Evolutionary conservation across 768 basidiomycete genomes (phyloP).

Genomic region (Macrocybe gigantea): DNA sequence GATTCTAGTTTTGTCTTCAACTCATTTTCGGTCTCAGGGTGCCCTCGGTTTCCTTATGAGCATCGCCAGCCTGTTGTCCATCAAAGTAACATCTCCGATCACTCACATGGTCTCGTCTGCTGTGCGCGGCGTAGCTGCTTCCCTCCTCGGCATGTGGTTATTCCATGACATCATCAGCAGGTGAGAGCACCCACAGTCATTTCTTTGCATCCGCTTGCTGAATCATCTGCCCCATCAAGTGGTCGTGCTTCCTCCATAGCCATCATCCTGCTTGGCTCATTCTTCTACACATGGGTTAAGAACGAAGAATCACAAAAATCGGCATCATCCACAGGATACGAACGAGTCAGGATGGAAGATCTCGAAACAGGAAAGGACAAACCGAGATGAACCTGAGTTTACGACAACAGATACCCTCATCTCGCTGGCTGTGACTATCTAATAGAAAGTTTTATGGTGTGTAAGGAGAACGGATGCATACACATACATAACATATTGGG

Average conservation of each 20-base stretch:
- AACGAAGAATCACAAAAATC: slow-evolving; percentile 55
- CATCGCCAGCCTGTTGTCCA: slow-evolving; percentile 86
- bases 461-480: no score
- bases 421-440: no score
- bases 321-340: slow-evolving; percentile 35
- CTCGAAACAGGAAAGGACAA: slow-evolving; percentile 43
- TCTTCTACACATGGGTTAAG: slow-evolving; percentile 88
- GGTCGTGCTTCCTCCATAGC: slow-evolving; percentile 79
- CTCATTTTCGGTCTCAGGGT: slow-evolving; percentile 42
- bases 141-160: slow-evolving; percentile 72
- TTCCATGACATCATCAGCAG: slow-evolving; percentile 78
- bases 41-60: slow-evolving; percentile 90
- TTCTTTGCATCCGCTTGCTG: not conserved
- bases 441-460: no score
- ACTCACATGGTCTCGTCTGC: slow-evolving; percentile 98
- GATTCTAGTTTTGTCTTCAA: not conserved
- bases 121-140: slow-evolving; percentile 90
- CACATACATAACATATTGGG: no score
- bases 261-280: slow-evolving; percentile 75
- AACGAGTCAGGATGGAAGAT: slow-evolving; percentile 60
- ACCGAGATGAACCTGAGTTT: no score
- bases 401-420: no score
- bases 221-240: slow-evolving; percentile 28
- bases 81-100: slow-evolving; percentile 96
- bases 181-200: slow-evolving; percentile 35